These are phyloP conservation scores for Colletotrichum sp. DNA, from an alignment of 2,329 filamentous ascomycete genomes.

Conservation along the genomic window DNA sequence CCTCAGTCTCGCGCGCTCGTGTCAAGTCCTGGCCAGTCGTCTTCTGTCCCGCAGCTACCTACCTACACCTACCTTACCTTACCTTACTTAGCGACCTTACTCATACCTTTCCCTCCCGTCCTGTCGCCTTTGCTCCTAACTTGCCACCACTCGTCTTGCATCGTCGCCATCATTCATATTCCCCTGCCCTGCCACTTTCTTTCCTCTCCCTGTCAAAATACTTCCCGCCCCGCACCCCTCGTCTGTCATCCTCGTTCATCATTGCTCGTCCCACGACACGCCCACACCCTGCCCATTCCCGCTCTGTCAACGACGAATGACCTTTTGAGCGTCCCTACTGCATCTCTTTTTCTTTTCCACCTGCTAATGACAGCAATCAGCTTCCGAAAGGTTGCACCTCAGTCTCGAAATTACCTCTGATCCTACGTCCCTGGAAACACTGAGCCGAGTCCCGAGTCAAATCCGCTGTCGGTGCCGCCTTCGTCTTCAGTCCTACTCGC, in stretches of 20 bases:
- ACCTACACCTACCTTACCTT: neutral
- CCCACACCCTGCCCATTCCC: constrained; percentile 3
- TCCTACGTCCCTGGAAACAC: neutral
- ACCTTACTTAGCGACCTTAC: neutral
- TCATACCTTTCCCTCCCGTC: neutral
- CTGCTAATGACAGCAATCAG: constrained; percentile 8
- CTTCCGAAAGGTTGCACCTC: neutral
- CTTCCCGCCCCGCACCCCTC: constrained; percentile 22
- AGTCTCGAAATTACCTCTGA: constrained; percentile 1
- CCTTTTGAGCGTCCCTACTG: neutral
- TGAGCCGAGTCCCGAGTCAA: constrained; percentile 2
- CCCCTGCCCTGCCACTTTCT: constrained; percentile 19
- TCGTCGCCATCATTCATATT: constrained; percentile 24
- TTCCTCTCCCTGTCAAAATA: constrained; percentile 20
- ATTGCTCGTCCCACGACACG: constrained; percentile 18
- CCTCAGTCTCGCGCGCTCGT: neutral
- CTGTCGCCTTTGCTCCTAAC: neutral
- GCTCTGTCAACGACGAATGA: constrained; percentile 3
- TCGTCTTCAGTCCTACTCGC: neutral
- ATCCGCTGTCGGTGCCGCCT: constrained; percentile 5
- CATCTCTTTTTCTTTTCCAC: neutral
- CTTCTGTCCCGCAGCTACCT: neutral
- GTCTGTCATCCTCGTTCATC: constrained; percentile 21
- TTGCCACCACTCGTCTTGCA: constrained; percentile 21
- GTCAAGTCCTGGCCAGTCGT: neutral